Evolutionary conservation across 495 filamentous ascomycete species (phyloP).

Genomic region (Tuber microsphaerosporum): DNA sequence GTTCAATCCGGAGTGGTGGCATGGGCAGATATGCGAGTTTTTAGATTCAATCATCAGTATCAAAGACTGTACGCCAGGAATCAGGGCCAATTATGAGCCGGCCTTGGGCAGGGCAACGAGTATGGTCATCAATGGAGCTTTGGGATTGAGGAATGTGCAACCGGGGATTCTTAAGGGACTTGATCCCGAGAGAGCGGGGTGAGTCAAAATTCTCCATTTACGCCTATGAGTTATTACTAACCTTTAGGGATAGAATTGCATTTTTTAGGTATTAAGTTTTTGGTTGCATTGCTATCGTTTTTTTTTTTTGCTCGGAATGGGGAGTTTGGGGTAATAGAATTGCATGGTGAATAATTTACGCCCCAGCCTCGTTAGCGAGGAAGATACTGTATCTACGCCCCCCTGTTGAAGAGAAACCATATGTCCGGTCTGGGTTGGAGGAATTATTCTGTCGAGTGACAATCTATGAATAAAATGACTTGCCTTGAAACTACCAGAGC

Average conservation of each 20-base stretch:
- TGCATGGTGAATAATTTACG: background rate
- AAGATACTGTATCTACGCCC: background rate
- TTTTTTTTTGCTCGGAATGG: background rate
- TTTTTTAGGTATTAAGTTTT: slow-evolving; percentile 23
- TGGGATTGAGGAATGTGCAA: slow-evolving; percentile 17
- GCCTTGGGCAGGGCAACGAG: slow-evolving; percentile 14
- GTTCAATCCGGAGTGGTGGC: slow-evolving; percentile 38
- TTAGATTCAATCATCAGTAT: slow-evolving; percentile 20
- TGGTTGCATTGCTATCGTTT: background rate
- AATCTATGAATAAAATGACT: background rate
- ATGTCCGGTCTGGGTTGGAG: background rate
- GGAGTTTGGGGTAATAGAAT: background rate
- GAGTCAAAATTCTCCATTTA: background rate
- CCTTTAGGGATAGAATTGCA: slow-evolving; percentile 8
- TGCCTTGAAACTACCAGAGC: background rate
- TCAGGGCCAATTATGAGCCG: slow-evolving; percentile 16
- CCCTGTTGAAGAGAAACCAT: background rate
- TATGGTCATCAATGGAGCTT: slow-evolving; percentile 22
- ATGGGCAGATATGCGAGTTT: slow-evolving; percentile 43
- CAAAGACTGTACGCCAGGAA: slow-evolving; percentile 8
- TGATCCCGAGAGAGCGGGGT: slow-evolving; percentile 23
- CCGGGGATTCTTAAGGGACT: slow-evolving; percentile 18
- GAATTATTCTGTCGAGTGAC: background rate
- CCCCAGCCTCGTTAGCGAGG: background rate
- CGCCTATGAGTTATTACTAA: background rate